phyloP scores from a whole-genome alignment of 352 stramenopile species.

The Pythium volutum region DNA sequence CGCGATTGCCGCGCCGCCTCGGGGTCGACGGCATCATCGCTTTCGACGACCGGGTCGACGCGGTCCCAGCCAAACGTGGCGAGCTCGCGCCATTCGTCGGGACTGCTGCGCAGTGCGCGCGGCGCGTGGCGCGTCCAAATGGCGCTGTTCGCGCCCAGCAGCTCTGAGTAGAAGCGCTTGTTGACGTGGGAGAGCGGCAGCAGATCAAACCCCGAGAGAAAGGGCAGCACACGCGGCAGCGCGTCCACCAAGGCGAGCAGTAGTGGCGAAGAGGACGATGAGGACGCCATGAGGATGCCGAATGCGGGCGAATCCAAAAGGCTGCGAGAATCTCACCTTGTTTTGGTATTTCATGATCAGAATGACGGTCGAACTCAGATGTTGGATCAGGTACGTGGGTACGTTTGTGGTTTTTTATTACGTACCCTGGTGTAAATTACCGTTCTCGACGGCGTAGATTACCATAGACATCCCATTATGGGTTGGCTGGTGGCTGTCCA shows the following conservation, averaged over 20 bases:
- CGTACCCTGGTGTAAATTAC: not conserved
- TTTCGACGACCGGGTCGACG: not conserved
- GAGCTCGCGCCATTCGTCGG: not conserved
- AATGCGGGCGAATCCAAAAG: too few species aligned
- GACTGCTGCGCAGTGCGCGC: not conserved
- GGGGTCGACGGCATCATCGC: too few species aligned
- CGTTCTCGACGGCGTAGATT: too few species aligned
- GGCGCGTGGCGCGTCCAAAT: not conserved
- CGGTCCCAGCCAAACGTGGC: not conserved
- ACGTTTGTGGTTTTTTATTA: too few species aligned
- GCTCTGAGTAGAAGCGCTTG: not conserved
- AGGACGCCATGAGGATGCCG: too few species aligned
- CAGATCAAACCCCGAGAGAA: not conserved
- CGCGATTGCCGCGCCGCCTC: not conserved
- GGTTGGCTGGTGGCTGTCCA: constrained; percentile 64
- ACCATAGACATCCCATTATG: constrained; percentile 7
- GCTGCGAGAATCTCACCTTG: too few species aligned
- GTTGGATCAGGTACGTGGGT: too few species aligned
- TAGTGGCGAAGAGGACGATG: too few species aligned
- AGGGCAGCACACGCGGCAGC: not conserved
- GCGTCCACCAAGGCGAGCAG: not conserved
- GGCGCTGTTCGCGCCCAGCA: not conserved
- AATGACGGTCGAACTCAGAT: too few species aligned
- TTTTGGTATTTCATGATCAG: too few species aligned
- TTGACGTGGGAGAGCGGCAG: not conserved